Conservation (phyloP, 805 yeast genomes). For the Metschnikowia baotianmanensis region DNA sequence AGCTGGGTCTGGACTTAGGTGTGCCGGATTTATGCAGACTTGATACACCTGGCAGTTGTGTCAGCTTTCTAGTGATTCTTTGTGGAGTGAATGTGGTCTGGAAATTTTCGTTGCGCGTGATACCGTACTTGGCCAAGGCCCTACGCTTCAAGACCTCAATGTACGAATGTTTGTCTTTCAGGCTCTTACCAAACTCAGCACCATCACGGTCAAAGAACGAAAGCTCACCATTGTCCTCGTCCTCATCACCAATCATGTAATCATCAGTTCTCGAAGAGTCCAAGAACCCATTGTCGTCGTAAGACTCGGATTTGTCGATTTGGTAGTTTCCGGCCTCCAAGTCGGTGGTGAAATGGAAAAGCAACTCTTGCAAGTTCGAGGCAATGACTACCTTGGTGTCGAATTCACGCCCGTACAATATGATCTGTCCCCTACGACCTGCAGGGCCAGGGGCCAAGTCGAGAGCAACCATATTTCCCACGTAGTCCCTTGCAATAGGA, state of each 20-base stretch:
- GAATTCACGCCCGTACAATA: constrained; percentile 22
- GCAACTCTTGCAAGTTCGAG: constrained; percentile 35
- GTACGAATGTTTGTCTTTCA: constrained; percentile 33
- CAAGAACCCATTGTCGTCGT: constrained; percentile 37
- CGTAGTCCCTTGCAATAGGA: constrained; percentile 18
- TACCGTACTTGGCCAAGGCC: constrained; percentile 40
- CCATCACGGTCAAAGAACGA: constrained; percentile 36
- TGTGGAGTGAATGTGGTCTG: constrained; percentile 40
- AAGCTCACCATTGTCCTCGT: constrained; percentile 45
- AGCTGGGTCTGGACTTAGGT: constrained; percentile 7
- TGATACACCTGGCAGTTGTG: constrained; percentile 1
- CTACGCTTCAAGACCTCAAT: constrained; percentile 42
- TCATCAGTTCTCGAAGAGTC: constrained; percentile 39
- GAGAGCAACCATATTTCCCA: constrained; percentile 20
- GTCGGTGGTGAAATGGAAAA: constrained; percentile 37
- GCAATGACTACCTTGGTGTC: constrained; percentile 23
- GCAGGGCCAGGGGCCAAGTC: constrained; percentile 23
- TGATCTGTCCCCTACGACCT: constrained; percentile 20
- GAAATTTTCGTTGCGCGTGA: constrained; percentile 32
- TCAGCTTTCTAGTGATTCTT: constrained; percentile 15
- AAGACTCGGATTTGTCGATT: constrained; percentile 32
- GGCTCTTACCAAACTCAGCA: constrained; percentile 33
- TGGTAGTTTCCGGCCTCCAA: constrained; percentile 42
- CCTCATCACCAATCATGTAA: constrained; percentile 44
- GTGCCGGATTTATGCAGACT: constrained; percentile 3